A percentile compares a stretch with the other conserved stretches of the same genome.
phyloP scores from a whole-genome alignment of 495 filamentous ascomycete genomes.

The Lichina pygmaea region DNA sequence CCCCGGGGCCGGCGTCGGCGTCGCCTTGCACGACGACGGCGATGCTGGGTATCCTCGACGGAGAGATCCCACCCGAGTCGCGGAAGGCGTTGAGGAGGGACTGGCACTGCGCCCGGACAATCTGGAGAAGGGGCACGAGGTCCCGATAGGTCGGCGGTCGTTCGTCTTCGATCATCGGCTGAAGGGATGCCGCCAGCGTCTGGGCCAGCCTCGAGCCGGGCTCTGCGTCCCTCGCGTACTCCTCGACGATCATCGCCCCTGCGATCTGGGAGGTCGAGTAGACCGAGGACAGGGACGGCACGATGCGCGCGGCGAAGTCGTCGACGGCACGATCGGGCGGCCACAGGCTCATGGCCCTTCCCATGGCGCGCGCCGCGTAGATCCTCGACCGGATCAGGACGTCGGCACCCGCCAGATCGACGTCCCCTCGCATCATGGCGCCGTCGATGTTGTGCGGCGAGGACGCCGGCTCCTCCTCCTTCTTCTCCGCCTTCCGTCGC shows the following conservation, averaged over 20 bases:
- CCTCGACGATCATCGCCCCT: slow-evolving; percentile 63
- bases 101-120: slow-evolving; percentile 72
- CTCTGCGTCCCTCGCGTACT: slow-evolving; percentile 37
- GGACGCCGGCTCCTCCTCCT: slow-evolving; percentile 31
- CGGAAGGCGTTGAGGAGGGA: slow-evolving; percentile 72
- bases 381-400: slow-evolving; percentile 71
- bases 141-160: slow-evolving; percentile 66
- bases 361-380: slow-evolving; percentile 60
- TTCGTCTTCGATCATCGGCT: slow-evolving; percentile 48
- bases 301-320: slow-evolving; percentile 26
- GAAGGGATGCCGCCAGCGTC: slow-evolving; percentile 22
- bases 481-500: slow-evolving; percentile 43
- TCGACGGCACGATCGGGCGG: slow-evolving; percentile 17
- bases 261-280: slow-evolving; percentile 69
- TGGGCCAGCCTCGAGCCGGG: slow-evolving; percentile 17
- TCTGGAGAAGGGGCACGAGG: slow-evolving; percentile 61
- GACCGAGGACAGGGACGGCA: slow-evolving; percentile 35
- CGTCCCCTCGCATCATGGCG: slow-evolving; percentile 90
- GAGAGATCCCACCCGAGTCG: slow-evolving; percentile 53
- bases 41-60: slow-evolving; percentile 43
- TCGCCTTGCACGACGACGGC: slow-evolving; percentile 87
- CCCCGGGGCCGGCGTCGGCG: slow-evolving; percentile 59
- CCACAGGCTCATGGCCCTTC: slow-evolving; percentile 38
- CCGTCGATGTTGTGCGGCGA: slow-evolving; percentile 78
- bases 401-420: slow-evolving; percentile 78